A percentile compares a stretch with the other conserved stretches of the same genome.
Conservation (phyloP, 805 yeast species). For the Wickerhamiella azymoides region DNA sequence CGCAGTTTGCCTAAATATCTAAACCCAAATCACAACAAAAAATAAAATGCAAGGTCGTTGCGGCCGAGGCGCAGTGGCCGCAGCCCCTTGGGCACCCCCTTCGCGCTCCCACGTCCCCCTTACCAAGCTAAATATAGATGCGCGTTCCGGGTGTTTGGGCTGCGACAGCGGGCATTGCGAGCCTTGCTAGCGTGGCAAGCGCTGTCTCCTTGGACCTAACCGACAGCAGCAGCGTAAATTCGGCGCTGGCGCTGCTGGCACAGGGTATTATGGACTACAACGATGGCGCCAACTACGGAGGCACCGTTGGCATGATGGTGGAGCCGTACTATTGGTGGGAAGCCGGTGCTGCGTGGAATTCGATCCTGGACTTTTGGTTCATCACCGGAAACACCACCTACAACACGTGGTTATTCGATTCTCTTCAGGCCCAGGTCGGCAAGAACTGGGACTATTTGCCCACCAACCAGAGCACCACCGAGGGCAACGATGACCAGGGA, state of each 20-base stretch:
- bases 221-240: conserved; percentile 17
- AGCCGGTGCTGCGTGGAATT: conserved; percentile 59
- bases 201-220: conserved; percentile 13
- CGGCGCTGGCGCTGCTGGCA: conserved; percentile 48
- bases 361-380: conserved; percentile 65
- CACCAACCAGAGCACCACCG: conserved; percentile 64
- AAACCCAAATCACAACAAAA: no score
- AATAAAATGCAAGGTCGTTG: no score
- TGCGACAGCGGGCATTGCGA: no score
- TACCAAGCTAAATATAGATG: background rate
- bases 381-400: conserved; percentile 57
- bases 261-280: conserved; percentile 74
- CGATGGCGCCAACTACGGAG: conserved; percentile 49
- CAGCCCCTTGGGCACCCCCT: no score
- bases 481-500: conserved; percentile 90
- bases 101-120: no score
- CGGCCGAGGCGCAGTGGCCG: no score
- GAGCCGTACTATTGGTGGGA: conserved; percentile 85
- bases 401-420: conserved; percentile 40
- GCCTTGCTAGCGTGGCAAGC: no score
- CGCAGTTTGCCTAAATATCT: no score
- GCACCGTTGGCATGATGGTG: conserved; percentile 57
- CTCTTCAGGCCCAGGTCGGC: conserved; percentile 55
- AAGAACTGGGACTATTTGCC: conserved; percentile 59
- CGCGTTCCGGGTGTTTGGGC: background rate